phyloP scores from a whole-genome alignment of 2,329 filamentous ascomycete genomes.

The Neocatenulostroma microsporum region DNA sequence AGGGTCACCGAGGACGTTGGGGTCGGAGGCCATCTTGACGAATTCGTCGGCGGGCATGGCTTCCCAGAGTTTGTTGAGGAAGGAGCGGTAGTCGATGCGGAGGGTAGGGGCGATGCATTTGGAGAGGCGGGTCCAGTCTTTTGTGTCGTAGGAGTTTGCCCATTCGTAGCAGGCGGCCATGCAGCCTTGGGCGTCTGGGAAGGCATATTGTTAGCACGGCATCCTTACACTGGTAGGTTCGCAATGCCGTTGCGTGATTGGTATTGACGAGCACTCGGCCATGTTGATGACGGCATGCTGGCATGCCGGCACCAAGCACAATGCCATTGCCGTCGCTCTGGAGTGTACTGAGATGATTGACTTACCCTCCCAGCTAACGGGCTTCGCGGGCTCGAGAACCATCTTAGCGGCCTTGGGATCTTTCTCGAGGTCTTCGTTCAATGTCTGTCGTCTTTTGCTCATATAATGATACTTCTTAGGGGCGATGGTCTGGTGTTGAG shows the following conservation, averaged over 20 bases:
- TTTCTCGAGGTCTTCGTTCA: slow-evolving; percentile 7
- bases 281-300: too few species aligned
- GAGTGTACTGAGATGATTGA: slow-evolving; percentile 6
- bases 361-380: slow-evolving; percentile 29
- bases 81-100: slow-evolving; percentile 61
- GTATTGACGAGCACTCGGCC: neutral
- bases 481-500: neutral
- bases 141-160: slow-evolving; percentile 59
- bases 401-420: slow-evolving; percentile 9
- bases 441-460: slow-evolving; percentile 10
- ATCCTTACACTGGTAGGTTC: too few species aligned
- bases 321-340: neutral
- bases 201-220: neutral
- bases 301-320: too few species aligned
- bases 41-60: slow-evolving; percentile 50
- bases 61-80: slow-evolving; percentile 50
- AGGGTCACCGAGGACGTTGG: slow-evolving; percentile 47
- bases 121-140: slow-evolving; percentile 55
- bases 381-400: slow-evolving; percentile 26
- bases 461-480: slow-evolving; percentile 1
- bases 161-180: slow-evolving; percentile 49
- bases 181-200: slow-evolving; percentile 30
- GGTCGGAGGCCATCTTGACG: slow-evolving; percentile 45
- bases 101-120: slow-evolving; percentile 55
- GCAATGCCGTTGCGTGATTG: neutral